Conservation (phyloP, 2,329 filamentous ascomycete species). For the Colletotrichum kahawae region DNA sequence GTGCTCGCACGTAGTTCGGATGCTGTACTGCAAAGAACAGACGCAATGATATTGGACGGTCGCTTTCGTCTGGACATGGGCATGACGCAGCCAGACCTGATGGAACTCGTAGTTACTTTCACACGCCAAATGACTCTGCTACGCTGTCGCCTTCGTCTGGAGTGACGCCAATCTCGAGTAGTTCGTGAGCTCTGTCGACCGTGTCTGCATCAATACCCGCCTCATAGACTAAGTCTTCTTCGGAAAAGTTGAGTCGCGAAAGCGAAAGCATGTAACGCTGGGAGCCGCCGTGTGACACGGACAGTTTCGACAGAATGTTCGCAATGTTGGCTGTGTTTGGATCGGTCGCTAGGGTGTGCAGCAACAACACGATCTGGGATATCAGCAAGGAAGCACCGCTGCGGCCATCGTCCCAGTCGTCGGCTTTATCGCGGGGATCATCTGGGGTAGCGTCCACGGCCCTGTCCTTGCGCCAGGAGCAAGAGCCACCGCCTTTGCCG, state of each 20-base stretch:
- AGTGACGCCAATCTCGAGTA: slow-evolving; percentile 82
- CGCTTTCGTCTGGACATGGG: neutral
- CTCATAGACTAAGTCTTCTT: slow-evolving; percentile 80
- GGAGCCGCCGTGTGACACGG: slow-evolving; percentile 70
- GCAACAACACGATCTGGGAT: slow-evolving; percentile 50
- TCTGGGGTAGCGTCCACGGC: slow-evolving; percentile 12
- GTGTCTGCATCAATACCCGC: slow-evolving; percentile 78
- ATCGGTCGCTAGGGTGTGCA: slow-evolving; percentile 59
- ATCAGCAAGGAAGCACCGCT: slow-evolving; percentile 50
- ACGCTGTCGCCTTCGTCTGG: slow-evolving; percentile 67
- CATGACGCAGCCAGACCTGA: neutral
- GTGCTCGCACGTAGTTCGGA: neutral
- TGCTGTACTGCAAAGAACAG: neutral
- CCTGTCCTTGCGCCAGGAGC: neutral
- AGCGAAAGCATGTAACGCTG: slow-evolving; percentile 85
- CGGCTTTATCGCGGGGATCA: neutral
- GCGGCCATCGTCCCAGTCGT: slow-evolving; percentile 11
- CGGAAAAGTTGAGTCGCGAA: slow-evolving; percentile 82
- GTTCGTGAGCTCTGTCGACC: slow-evolving; percentile 78
- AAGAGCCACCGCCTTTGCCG: neutral
- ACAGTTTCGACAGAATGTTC: slow-evolving; percentile 75
- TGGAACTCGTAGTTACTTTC: neutral
- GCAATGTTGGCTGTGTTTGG: slow-evolving; percentile 47
- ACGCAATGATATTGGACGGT: neutral
- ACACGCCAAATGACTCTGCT: slow-evolving; percentile 45